Evolutionary conservation across 163 green algal species (phyloP).

Genomic region (Smithsoniella earleae): DNA sequence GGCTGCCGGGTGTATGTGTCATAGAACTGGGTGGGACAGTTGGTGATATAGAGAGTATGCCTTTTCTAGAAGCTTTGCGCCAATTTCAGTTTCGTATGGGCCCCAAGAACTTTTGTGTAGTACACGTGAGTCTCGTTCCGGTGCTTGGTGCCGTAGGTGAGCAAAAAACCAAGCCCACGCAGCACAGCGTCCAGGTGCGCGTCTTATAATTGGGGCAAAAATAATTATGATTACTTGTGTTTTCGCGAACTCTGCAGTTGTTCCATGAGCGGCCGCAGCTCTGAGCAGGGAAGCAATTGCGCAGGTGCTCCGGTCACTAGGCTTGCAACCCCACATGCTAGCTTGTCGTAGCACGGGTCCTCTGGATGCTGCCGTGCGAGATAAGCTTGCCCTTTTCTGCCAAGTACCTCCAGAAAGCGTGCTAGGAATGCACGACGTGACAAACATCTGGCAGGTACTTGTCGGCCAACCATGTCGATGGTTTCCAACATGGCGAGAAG

Average conservation of each 20-base stretch:
- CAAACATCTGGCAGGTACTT: constrained; percentile 98
- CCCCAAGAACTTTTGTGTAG: constrained; percentile 64
- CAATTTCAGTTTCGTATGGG: constrained; percentile 85
- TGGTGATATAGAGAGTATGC: constrained; percentile 96
- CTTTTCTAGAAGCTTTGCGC: constrained; percentile 93
- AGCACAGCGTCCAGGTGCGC: constrained; percentile 77
- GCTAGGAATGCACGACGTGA: constrained; percentile 93
- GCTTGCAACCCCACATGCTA: constrained; percentile 83
- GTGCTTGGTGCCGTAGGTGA: constrained; percentile 95
- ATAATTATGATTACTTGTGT: no score
- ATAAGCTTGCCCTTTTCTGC: constrained; percentile 93
- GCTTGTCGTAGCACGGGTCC: constrained; percentile 73
- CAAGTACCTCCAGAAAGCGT: constrained; percentile 73
- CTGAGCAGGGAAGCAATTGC: no score
- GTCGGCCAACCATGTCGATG: not conserved
- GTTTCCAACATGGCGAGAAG: no score
- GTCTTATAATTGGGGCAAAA: no score
- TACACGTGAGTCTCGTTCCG: constrained; percentile 94
- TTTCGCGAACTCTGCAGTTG: no score
- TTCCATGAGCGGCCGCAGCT: no score
- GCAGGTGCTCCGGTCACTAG: constrained; percentile 76
- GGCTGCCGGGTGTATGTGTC: constrained; percentile 87
- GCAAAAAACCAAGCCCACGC: constrained; percentile 99
- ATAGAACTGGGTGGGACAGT: constrained; percentile 98
- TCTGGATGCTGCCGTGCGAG: constrained; percentile 61